Conservation (phyloP, 2,329 filamentous ascomycete genomes). For the Seiridium cupressi region DNA sequence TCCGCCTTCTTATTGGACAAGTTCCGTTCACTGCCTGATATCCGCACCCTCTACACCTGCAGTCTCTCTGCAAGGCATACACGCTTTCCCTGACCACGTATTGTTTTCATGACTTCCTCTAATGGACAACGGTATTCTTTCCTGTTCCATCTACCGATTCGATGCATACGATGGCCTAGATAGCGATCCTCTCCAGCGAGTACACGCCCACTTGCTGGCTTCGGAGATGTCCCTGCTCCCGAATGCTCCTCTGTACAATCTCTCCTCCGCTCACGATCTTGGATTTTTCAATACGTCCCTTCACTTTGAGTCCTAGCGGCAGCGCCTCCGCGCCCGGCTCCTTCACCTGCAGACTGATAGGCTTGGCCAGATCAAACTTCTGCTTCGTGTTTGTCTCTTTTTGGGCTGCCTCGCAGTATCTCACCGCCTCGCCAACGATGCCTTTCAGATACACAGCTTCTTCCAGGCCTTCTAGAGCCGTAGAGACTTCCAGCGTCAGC, state of each 20-base stretch:
- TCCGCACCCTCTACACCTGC: not conserved
- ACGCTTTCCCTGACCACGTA: not conserved
- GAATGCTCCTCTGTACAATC: slow-evolving; percentile 63
- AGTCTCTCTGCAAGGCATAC: slow-evolving; percentile 2
- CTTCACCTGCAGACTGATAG: slow-evolving; percentile 41
- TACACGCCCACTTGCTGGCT: slow-evolving; percentile 81
- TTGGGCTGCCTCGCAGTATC: slow-evolving; percentile 49
- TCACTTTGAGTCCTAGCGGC: slow-evolving; percentile 70
- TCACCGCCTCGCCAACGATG: slow-evolving; percentile 64
- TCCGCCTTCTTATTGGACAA: not conserved
- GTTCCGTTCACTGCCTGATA: not conserved
- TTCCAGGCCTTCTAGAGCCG: slow-evolving; percentile 69
- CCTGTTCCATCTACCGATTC: not conserved
- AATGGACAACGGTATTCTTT: not conserved
- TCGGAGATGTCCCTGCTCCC: slow-evolving; percentile 75
- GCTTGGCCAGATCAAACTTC: slow-evolving; percentile 35
- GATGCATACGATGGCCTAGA: slow-evolving; percentile 40
- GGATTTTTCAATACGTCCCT: slow-evolving; percentile 44
- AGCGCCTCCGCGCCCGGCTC: slow-evolving; percentile 50
- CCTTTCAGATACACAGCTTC: slow-evolving; percentile 65
- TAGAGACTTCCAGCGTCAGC: slow-evolving; percentile 67
- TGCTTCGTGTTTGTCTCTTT: slow-evolving; percentile 12
- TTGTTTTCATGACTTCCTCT: not conserved
- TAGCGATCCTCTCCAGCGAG: slow-evolving; percentile 73
- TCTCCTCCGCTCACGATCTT: slow-evolving; percentile 70